These are phyloP conservation scores for Allium fistulosum DNA, from an alignment of 106 monocot genomes.

Conservation along the genomic window DNA sequence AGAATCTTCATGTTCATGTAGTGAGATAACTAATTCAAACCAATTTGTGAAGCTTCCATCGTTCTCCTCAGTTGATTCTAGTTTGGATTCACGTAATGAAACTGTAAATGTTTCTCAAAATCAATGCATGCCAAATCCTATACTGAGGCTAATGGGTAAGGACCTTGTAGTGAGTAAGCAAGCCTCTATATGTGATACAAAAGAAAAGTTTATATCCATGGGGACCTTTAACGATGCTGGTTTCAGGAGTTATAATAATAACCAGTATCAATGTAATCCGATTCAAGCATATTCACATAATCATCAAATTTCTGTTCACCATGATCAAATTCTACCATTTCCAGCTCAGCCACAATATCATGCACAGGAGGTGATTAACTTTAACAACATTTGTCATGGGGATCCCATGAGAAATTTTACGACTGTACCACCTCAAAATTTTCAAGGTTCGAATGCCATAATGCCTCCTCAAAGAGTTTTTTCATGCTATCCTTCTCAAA, in stretches of 20 bases:
- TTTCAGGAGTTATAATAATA: neutral
- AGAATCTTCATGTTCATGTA: conserved; percentile 31
- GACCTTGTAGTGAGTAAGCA: conserved; percentile 16
- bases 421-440: neutral
- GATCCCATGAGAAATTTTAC: conserved; percentile 4
- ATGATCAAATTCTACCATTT: neutral
- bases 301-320: neutral
- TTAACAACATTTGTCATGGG: conserved; percentile 18
- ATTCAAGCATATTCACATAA: neutral
- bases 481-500: conserved; percentile 9
- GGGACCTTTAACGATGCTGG: neutral
- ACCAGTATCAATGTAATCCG: neutral
- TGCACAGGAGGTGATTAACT: neutral
- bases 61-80: neutral
- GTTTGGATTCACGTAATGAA: conserved; percentile 11
- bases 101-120: neutral
- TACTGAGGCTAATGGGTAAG: conserved; percentile 23
- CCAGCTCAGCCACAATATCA: neutral
- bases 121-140: conserved; percentile 9
- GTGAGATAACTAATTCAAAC: conserved; percentile 10
- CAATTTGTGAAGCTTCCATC: conserved; percentile 1
- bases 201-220: conserved; percentile 2
- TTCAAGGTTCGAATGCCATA: neutral
- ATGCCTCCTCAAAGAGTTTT: conserved; percentile 3
- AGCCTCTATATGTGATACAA: conserved; percentile 2